Percentiles rank a stretch among this genome's conserved stretches.
phyloP scores from a whole-genome alignment of 1,139 yeast genomes.

The Eremothecium coryli region DNA sequence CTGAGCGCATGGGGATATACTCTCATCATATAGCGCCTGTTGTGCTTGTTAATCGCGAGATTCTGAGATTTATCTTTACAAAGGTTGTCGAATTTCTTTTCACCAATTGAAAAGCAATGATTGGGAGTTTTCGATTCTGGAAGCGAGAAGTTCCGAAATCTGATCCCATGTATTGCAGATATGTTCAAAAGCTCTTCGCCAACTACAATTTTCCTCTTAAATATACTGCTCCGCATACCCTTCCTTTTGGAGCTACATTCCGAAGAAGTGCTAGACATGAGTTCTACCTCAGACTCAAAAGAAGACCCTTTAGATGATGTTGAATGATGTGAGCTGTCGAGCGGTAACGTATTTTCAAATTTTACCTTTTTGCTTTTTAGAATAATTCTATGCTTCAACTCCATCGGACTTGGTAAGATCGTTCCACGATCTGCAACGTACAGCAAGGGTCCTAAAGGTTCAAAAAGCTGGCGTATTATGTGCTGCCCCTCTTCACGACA shows the following conservation, averaged over 20 bases:
- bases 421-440: conserved; percentile 20
- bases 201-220: conserved; percentile 31
- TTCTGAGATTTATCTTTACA: conserved; percentile 49
- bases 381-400: conserved; percentile 58
- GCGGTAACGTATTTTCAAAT: conserved; percentile 2
- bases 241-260: conserved; percentile 8
- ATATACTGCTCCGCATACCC: conserved; percentile 16
- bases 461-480: conserved; percentile 44
- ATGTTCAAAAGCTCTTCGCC: conserved; percentile 48
- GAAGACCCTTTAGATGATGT: conserved; percentile 24
- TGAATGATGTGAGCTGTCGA: conserved; percentile 6
- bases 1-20: conserved; percentile 79
- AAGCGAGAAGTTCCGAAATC: conserved; percentile 70
- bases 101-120: conserved; percentile 83
- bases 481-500: conserved; percentile 61
- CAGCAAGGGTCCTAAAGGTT: conserved; percentile 51
- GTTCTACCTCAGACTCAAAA: conserved; percentile 17
- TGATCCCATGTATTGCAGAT: conserved; percentile 61
- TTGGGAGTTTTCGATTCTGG: conserved; percentile 76
- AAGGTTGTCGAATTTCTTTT: conserved; percentile 56
- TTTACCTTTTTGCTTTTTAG: conserved; percentile 65
- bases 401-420: conserved; percentile 61
- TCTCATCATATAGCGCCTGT: conserved; percentile 64
- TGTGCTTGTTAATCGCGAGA: conserved; percentile 61
- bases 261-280: conserved; percentile 9